Conservation (phyloP, 352 stramenopile species). For the Globisporangium sylvaticum region DNA sequence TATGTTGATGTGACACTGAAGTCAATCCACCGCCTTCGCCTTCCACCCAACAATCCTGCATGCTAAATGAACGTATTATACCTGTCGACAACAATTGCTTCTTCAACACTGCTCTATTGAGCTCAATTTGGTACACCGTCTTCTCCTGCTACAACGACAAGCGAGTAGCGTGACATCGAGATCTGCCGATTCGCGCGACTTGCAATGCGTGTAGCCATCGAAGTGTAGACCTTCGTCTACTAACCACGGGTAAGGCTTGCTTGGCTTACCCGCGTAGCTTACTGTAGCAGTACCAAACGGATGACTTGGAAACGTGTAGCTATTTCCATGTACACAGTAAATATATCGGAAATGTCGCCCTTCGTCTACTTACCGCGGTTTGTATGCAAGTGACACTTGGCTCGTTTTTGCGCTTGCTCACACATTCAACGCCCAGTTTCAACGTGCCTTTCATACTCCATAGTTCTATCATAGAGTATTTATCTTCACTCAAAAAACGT, state of each 20-base stretch:
- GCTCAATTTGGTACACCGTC: too few species aligned
- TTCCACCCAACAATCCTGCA: too few species aligned
- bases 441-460: not conserved
- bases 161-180: not conserved
- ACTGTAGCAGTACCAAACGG: too few species aligned
- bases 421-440: constrained; percentile 11
- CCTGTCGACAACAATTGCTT: too few species aligned
- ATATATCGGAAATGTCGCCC: not conserved
- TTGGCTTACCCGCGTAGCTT: not conserved
- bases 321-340: not conserved
- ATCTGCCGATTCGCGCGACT: not conserved
- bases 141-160: not conserved
- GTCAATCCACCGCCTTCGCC: too few species aligned
- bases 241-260: not conserved
- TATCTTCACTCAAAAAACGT: not conserved
- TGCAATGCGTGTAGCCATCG: not conserved
- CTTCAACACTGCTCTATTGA: too few species aligned
- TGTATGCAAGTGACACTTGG: constrained; percentile 8
- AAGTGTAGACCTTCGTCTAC: not conserved
- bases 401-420: constrained; percentile 4
- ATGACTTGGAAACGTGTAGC: not conserved
- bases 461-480: not conserved
- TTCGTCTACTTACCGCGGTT: constrained; percentile 4
- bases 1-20: too few species aligned
- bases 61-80: too few species aligned